These are phyloP conservation scores for Fusarium pseudonygamai DNA, from an alignment of 2,329 filamentous ascomycete genomes.

Conservation along the genomic window DNA sequence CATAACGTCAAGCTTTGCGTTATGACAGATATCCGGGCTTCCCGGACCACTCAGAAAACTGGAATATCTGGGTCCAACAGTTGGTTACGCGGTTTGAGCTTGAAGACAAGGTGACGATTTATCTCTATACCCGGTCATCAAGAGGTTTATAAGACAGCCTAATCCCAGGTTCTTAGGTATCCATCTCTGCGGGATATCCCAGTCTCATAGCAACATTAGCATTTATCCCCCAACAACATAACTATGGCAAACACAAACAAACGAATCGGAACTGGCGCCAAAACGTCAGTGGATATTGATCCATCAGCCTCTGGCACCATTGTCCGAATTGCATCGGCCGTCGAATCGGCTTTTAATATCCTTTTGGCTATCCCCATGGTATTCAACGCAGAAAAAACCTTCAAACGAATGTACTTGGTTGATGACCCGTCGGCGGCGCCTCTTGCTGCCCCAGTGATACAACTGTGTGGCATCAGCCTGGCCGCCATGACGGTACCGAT, in stretches of 20 bases:
- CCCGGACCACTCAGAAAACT: background rate
- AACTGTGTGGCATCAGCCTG: background rate
- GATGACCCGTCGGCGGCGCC: background rate
- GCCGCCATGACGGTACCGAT: background rate
- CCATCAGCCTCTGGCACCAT: background rate
- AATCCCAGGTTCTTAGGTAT: background rate
- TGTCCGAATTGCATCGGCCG: background rate
- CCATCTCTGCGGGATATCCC: background rate
- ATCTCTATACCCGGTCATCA: background rate
- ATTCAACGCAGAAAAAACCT: background rate
- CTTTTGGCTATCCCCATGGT: background rate
- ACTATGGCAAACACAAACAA: background rate
- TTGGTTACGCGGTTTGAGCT: background rate
- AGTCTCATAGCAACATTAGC: fast-evolving
- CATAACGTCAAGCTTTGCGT: background rate
- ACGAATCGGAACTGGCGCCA: background rate
- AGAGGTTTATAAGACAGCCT: background rate
- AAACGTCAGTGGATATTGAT: background rate
- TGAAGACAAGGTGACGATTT: background rate
- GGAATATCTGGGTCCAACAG: background rate
- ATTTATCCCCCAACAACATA: background rate
- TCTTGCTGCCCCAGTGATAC: background rate
- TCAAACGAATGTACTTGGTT: background rate
- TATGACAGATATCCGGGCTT: background rate
- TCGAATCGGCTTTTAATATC: background rate